These are phyloP conservation scores for Microsporum canis DNA, from an alignment of 2,329 filamentous ascomycete species.

Conservation along the genomic window DNA sequence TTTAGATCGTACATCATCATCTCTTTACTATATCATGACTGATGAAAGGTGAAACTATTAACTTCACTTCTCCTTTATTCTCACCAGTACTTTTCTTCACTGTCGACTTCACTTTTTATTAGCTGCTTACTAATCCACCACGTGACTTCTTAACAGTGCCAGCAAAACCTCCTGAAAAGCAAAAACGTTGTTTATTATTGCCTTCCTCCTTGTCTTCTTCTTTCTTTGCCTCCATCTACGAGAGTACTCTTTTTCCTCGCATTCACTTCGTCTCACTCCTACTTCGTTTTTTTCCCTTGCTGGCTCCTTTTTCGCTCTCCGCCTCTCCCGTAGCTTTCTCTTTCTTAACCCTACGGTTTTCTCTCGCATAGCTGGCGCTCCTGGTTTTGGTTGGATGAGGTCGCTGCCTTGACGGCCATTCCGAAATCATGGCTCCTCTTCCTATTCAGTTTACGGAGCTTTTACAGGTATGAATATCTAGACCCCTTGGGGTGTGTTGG, in stretches of 20 bases:
- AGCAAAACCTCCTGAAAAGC: conserved; percentile 31
- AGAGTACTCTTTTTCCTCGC: conserved; percentile 9
- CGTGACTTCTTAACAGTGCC: conserved; percentile 2
- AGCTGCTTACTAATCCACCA: not conserved
- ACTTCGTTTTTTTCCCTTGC: conserved; percentile 12
- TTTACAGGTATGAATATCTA: conserved; percentile 50
- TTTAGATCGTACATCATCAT: not conserved
- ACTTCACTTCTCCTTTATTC: not conserved
- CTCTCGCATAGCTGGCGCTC: conserved; percentile 27
- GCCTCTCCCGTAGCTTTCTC: not conserved
- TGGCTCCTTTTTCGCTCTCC: conserved; percentile 13
- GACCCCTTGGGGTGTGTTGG: not conserved
- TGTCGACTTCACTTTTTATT: not conserved
- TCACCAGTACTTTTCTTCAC: not conserved
- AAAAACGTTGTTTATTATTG: conserved; percentile 32
- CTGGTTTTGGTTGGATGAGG: conserved; percentile 27
- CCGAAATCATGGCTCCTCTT: conserved; percentile 49
- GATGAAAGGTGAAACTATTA: too few relatives aligned
- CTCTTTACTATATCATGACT: not conserved
- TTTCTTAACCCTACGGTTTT: conserved; percentile 13
- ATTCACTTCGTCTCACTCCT: conserved; percentile 16
- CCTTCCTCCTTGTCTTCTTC: conserved; percentile 10
- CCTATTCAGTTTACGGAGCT: conserved; percentile 92
- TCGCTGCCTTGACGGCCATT: conserved; percentile 29
- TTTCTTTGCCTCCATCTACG: not conserved